These are phyloP conservation scores for Pythium sp. DNA, from an alignment of 352 stramenopile species.

Conservation along the genomic window DNA sequence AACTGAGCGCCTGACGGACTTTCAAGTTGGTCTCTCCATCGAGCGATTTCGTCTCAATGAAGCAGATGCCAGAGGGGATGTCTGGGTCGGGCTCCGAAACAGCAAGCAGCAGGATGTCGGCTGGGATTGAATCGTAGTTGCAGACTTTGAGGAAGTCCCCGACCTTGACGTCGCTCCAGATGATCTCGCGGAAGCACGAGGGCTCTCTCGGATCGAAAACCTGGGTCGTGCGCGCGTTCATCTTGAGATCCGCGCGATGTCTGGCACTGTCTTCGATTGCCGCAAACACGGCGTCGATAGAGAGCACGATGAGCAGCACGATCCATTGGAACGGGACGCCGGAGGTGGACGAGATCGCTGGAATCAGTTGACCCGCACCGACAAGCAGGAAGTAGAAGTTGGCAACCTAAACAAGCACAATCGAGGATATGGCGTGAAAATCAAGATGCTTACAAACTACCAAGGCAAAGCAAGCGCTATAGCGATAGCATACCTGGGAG, in stretches of 20 bases:
- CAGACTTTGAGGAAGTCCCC: conserved; percentile 84
- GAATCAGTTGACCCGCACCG: conserved; percentile 81
- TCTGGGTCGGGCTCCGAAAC: conserved; percentile 64
- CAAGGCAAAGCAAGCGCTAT: too few species aligned
- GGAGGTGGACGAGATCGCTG: conserved; percentile 81
- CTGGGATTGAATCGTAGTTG: conserved; percentile 85
- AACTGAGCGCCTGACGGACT: conserved; percentile 75
- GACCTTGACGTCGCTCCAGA: conserved; percentile 66
- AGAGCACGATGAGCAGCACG: conserved; percentile 79
- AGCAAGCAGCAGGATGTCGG: conserved; percentile 75
- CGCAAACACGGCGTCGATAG: conserved; percentile 80
- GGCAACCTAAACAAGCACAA: conserved; percentile 30
- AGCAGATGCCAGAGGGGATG: conserved; percentile 73
- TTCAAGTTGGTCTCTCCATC: conserved; percentile 89
- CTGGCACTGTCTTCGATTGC: conserved; percentile 82
- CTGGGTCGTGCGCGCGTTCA: conserved; percentile 66
- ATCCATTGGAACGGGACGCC: conserved; percentile 87
- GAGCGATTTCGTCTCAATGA: conserved; percentile 86
- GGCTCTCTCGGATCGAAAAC: conserved; percentile 56
- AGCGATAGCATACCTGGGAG: too few species aligned
- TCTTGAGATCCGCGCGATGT: conserved; percentile 75
- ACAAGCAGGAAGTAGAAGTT: conserved; percentile 92
- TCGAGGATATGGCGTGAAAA: background rate
- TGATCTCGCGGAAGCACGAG: conserved; percentile 45
- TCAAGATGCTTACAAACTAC: too few species aligned